These are phyloP conservation scores for Sarocladiaceae sp. DNA, from an alignment of 2,329 filamentous ascomycete species.

Conservation along the genomic window DNA sequence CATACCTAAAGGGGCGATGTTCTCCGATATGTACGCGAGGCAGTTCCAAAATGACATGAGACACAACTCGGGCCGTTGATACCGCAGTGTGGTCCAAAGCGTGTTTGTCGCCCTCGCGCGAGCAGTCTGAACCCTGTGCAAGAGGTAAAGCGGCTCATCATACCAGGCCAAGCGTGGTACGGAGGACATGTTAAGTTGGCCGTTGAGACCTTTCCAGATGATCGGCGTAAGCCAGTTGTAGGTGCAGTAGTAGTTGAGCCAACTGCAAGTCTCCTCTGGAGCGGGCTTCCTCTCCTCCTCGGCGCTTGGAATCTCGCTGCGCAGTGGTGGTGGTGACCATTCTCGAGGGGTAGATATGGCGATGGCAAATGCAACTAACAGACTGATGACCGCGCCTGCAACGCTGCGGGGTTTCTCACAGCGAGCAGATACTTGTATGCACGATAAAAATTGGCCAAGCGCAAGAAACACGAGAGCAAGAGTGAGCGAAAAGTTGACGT, in stretches of 20 bases:
- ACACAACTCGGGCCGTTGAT: constrained; percentile 35
- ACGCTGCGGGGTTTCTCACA: constrained; percentile 26
- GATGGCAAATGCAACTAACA: constrained; percentile 32
- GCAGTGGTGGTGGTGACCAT: constrained; percentile 42
- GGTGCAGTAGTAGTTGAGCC: constrained; percentile 46
- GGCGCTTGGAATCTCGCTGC: constrained; percentile 32
- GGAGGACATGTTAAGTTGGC: constrained; percentile 40
- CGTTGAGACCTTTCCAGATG: constrained; percentile 42
- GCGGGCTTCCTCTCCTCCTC: constrained; percentile 32
- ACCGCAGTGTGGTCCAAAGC: constrained; percentile 39
- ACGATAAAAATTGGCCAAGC: constrained; percentile 37
- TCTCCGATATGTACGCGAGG: constrained; percentile 37
- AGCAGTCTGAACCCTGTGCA: constrained; percentile 38
- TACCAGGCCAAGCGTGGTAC: constrained; percentile 50
- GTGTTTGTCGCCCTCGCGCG: constrained; percentile 39
- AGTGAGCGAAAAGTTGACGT: constrained; percentile 43
- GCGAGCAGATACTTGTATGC: constrained; percentile 30
- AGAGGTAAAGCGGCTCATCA: constrained; percentile 46
- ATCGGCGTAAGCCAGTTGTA: constrained; percentile 47
- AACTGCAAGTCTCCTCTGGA: constrained; percentile 50
- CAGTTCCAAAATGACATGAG: constrained; percentile 41
- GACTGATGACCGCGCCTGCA: constrained; percentile 29
- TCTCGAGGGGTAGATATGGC: constrained; percentile 44
- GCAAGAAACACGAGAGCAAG: constrained; percentile 30
- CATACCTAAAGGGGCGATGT: constrained; percentile 49